Conservation (phyloP, 768 basidiomycete species). For the Lactifluus hygrophoroides region DNA sequence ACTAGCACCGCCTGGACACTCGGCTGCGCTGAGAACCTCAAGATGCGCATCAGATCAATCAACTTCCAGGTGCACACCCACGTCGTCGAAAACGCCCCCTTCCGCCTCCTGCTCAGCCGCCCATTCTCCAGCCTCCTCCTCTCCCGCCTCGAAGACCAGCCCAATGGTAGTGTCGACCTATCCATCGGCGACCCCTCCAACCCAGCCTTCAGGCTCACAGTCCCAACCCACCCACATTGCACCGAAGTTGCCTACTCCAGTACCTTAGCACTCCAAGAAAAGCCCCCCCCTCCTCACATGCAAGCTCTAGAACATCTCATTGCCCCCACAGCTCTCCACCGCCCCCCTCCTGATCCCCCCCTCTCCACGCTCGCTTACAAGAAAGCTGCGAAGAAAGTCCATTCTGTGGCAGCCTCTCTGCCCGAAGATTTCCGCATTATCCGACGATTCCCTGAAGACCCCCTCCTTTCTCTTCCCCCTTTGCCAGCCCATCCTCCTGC, state of each 20-base stretch:
- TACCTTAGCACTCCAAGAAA: too few species aligned
- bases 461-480: neutral
- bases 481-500: neutral
- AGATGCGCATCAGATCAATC: neutral
- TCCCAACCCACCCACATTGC: too few species aligned
- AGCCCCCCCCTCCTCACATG: neutral
- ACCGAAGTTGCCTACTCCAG: too few species aligned
- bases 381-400: neutral
- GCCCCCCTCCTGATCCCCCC: neutral
- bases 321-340: neutral
- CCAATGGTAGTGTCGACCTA: neutral
- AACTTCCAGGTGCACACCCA: neutral
- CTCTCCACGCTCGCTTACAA: neutral
- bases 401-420: neutral
- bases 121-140: neutral
- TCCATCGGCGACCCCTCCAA: neutral
- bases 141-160: neutral
- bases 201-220: neutral
- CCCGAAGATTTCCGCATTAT: neutral
- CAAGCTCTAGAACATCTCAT: neutral
- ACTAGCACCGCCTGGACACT: neutral
- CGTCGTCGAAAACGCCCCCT: neutral
- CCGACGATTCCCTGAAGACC: neutral
- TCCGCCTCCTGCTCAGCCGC: neutral
- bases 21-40: neutral